Conservation (phyloP, 257 asterid species). For the Gentiana macrophylla region DNA sequence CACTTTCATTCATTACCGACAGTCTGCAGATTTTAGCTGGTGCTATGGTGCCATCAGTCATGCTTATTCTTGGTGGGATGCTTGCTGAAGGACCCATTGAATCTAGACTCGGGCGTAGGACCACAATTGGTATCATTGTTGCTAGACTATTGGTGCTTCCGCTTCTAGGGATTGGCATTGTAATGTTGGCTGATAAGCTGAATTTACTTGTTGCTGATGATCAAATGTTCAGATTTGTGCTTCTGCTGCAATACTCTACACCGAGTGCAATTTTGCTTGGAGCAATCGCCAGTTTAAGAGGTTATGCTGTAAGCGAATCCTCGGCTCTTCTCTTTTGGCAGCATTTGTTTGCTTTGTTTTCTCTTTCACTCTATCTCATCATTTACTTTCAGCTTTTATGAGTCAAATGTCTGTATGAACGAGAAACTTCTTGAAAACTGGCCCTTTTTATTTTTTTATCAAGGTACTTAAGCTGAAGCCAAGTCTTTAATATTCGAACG, state of each 20-base stretch:
- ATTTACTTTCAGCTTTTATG: constrained; percentile 21
- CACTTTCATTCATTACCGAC: constrained; percentile 24
- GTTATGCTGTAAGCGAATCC: constrained; percentile 37
- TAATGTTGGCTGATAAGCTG: constrained; percentile 21
- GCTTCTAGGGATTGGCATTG: constrained; percentile 27
- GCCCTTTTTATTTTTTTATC: too few relatives aligned
- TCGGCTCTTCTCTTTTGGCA: constrained; percentile 41
- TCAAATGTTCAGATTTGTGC: constrained; percentile 28
- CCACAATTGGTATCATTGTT: constrained; percentile 27
- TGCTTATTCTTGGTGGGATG: constrained; percentile 42
- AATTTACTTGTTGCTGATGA: constrained; percentile 24
- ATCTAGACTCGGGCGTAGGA: constrained; percentile 29
- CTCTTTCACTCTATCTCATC: constrained; percentile 25
- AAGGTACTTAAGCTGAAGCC: too few relatives aligned
- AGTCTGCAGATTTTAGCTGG: constrained; percentile 34
- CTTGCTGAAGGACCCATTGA: constrained; percentile 35
- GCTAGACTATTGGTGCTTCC: constrained; percentile 32
- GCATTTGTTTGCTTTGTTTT: constrained; percentile 27
- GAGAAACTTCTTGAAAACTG: too few relatives aligned
- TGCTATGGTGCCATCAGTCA: constrained; percentile 35
- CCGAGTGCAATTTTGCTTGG: constrained; percentile 38
- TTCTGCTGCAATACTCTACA: constrained; percentile 29
- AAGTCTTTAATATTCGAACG: too few relatives aligned
- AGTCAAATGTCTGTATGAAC: background rate
- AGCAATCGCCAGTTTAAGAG: constrained; percentile 36